Percentiles rank a stretch among this genome's conserved stretches.
Evolutionary conservation across 768 basidiomycete genomes (phyloP).

Genomic region (Ephemerocybe angulata): DNA sequence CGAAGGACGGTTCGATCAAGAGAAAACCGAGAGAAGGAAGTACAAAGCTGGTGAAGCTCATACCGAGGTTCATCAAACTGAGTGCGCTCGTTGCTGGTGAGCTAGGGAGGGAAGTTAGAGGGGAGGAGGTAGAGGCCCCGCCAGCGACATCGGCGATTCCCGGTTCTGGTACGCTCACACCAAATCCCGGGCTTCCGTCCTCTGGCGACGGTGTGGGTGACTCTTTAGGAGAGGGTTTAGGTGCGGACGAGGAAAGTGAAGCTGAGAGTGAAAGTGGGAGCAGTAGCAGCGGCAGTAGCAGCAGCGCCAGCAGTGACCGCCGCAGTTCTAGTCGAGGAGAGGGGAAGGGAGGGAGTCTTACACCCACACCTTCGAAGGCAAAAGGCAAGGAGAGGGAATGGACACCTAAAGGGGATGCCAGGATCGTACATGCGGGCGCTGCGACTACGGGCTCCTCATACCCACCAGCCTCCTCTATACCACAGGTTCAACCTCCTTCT

Average conservation of each 20-base stretch:
- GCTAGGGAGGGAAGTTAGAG: conserved; percentile 64
- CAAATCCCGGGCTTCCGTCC: background rate
- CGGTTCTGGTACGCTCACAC: background rate
- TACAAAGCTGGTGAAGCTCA: conserved; percentile 61
- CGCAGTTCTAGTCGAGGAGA: conserved; percentile 2
- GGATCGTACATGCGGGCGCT: background rate
- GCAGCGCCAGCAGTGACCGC: too few species aligned
- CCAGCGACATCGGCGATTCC: background rate
- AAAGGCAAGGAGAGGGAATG: conserved; percentile 9
- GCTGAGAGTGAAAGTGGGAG: conserved; percentile 24
- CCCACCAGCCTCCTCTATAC: background rate
- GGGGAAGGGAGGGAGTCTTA: conserved; percentile 5
- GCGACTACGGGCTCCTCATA: background rate
- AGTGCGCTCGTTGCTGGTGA: conserved; percentile 78
- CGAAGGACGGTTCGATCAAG: conserved; percentile 17
- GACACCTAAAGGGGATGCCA: background rate
- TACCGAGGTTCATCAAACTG: conserved; percentile 69
- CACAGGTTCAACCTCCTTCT: background rate
- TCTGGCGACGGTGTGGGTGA: background rate
- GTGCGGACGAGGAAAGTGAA: conserved; percentile 11
- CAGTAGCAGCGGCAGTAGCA: conserved; percentile 15
- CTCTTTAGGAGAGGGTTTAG: background rate
- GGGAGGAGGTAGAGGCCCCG: conserved; percentile 17
- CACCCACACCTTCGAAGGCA: background rate
- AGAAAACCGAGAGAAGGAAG: conserved; percentile 52